Conservation (phyloP, 1,284 basidiomycete species). For the Porodaedalea pini region DNA sequence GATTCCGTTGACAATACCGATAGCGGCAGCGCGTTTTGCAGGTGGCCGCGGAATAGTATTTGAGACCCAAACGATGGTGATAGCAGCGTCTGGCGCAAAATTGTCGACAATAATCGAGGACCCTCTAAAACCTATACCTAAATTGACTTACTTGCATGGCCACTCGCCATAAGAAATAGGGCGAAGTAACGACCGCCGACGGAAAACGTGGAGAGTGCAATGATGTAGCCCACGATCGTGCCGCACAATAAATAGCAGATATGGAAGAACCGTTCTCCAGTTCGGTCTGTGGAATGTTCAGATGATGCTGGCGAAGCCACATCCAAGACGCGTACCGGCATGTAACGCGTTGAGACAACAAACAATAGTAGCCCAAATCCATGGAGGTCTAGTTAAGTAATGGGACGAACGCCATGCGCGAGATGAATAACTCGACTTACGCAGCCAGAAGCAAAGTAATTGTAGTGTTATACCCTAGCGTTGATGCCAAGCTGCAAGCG, state of each 20-base stretch:
- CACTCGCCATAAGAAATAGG: slow-evolving; percentile 27
- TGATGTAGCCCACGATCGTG: too few relatives aligned
- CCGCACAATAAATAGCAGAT: too few relatives aligned
- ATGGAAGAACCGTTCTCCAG: slow-evolving; percentile 26
- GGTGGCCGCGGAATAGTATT: slow-evolving; percentile 29
- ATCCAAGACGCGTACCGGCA: slow-evolving; percentile 27
- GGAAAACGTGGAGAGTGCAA: too few relatives aligned
- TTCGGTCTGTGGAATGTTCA: slow-evolving; percentile 7
- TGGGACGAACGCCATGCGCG: not conserved
- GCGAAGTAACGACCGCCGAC: slow-evolving; percentile 28
- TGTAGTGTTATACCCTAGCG: too few relatives aligned
- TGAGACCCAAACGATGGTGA: slow-evolving; percentile 36
- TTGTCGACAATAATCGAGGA: not conserved
- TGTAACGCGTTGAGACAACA: too few relatives aligned
- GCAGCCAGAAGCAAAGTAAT: too few relatives aligned
- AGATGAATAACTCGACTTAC: too few relatives aligned
- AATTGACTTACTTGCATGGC: slow-evolving; percentile 20
- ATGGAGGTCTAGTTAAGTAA: slow-evolving; percentile 30
- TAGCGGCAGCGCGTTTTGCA: slow-evolving; percentile 27
- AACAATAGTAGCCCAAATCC: slow-evolving; percentile 28
- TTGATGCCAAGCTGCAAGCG: too few relatives aligned
- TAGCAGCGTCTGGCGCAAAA: slow-evolving; percentile 39
- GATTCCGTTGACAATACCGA: slow-evolving; percentile 26
- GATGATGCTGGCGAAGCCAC: slow-evolving; percentile 3
- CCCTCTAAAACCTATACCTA: not conserved